A percentile compares a stretch with the other conserved stretches of the same genome.
phyloP scores from a whole-genome alignment of 2,329 filamentous ascomycete genomes.

The Colletotrichum orbiculare region DNA sequence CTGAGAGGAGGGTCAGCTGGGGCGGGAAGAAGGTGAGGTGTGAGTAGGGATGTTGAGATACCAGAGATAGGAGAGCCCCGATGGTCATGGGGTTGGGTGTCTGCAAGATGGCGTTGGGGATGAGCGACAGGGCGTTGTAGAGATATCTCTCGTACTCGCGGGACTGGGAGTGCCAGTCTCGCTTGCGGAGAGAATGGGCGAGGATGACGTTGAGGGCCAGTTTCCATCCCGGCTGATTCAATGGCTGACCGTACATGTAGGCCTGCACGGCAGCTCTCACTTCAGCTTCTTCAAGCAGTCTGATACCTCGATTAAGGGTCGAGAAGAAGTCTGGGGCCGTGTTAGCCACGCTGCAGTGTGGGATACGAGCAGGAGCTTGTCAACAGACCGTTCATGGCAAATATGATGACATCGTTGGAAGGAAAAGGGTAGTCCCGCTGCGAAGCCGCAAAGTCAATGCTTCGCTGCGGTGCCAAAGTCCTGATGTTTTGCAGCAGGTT shows the following conservation, averaged over 20 bases:
- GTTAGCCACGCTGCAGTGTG: neutral
- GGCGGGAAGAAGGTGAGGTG: fast-evolving
- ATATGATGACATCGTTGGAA: conserved; percentile 16
- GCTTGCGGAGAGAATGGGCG: neutral
- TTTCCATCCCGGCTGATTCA: neutral
- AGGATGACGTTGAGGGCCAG: conserved; percentile 22
- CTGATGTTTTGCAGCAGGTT: neutral
- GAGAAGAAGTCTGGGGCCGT: conserved; percentile 5
- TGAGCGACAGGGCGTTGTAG: conserved; percentile 4
- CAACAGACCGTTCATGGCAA: neutral
- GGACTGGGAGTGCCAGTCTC: neutral
- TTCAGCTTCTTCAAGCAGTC: neutral
- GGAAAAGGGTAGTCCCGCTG: conserved; percentile 1
- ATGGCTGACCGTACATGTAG: conserved; percentile 4
- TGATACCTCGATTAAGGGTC: conserved; percentile 6
- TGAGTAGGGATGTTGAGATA: neutral
- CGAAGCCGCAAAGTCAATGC: conserved; percentile 1
- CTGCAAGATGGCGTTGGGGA: conserved; percentile 6
- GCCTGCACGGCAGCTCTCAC: conserved; percentile 13
- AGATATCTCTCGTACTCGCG: conserved; percentile 10
- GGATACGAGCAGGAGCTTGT: neutral
- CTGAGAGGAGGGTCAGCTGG: neutral
- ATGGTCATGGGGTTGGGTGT: conserved; percentile 12
- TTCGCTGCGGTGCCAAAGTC: conserved; percentile 1
- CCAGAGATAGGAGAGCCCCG: conserved; percentile 10